A percentile compares a stretch with the other conserved stretches of the same genome.
Conservation (phyloP, 2,329 filamentous ascomycete genomes). For the Monilinia laxa region DNA sequence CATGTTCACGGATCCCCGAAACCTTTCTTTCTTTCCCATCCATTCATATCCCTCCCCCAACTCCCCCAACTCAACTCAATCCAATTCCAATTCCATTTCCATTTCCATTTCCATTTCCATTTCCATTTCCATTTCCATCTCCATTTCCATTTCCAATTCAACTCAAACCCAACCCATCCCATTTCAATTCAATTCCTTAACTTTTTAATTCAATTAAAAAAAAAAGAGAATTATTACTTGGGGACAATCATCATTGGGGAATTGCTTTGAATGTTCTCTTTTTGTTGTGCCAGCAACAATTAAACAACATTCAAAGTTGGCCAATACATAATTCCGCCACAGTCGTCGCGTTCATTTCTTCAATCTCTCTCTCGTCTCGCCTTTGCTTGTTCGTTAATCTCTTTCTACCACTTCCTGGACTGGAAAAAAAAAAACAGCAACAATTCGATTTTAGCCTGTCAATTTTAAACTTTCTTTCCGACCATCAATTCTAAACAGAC, state of each 20-base stretch:
- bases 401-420: constrained; percentile 27
- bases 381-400: constrained; percentile 13
- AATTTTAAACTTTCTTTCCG: constrained; percentile 27
- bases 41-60: constrained; percentile 18
- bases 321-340: constrained; percentile 17
- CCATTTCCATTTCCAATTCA: background rate
- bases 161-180: background rate
- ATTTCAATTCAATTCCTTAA: too few relatives aligned
- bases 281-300: too few relatives aligned
- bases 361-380: background rate
- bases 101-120: too few relatives aligned
- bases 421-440: constrained; percentile 10
- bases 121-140: background rate
- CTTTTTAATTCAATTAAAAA: background rate
- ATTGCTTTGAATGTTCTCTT: too few relatives aligned
- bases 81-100: too few relatives aligned
- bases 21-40: constrained; percentile 15
- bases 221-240: constrained; percentile 10
- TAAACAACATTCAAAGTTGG: background rate
- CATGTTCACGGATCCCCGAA: background rate
- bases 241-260: constrained; percentile 19
- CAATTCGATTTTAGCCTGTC: constrained; percentile 22
- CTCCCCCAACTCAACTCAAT: too few relatives aligned
- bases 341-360: constrained; percentile 33
- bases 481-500: constrained; percentile 6